Conservation (phyloP, 805 yeast genomes). For the Spathaspora gorwiae region DNA sequence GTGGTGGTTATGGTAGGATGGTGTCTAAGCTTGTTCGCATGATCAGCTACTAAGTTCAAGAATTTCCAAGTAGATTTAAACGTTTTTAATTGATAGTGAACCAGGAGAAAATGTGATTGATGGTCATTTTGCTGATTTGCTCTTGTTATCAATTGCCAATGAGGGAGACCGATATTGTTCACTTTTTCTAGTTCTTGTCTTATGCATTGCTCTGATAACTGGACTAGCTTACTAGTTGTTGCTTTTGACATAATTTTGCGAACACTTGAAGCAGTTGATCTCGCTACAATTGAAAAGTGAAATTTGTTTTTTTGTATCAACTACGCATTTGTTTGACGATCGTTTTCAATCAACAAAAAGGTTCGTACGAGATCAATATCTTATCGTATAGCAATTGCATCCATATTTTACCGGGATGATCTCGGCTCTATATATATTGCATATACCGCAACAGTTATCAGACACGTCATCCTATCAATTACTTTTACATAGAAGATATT, state of each 20-base stretch:
- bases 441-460: constrained; percentile 19
- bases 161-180: constrained; percentile 1
- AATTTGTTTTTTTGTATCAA: too few relatives aligned
- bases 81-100: constrained; percentile 34
- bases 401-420: constrained; percentile 20
- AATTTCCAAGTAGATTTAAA: constrained; percentile 68
- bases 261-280: too few relatives aligned
- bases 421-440: constrained; percentile 33
- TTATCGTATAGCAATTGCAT: neutral
- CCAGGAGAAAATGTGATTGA: constrained; percentile 2
- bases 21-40: constrained; percentile 57
- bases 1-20: constrained; percentile 68
- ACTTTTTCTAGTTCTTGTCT: neutral
- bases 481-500: constrained; percentile 31
- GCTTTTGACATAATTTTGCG: neutral
- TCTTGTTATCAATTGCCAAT: neutral
- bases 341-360: too few relatives aligned
- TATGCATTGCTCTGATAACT: neutral
- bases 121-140: neutral
- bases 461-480: constrained; percentile 23
- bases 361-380: too few relatives aligned
- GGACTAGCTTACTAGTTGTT: neutral
- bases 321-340: too few relatives aligned
- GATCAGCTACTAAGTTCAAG: constrained; percentile 51
- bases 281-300: too few relatives aligned